phyloP scores from a whole-genome alignment of 2,329 filamentous ascomycete genomes.

The Venturia asperata region DNA sequence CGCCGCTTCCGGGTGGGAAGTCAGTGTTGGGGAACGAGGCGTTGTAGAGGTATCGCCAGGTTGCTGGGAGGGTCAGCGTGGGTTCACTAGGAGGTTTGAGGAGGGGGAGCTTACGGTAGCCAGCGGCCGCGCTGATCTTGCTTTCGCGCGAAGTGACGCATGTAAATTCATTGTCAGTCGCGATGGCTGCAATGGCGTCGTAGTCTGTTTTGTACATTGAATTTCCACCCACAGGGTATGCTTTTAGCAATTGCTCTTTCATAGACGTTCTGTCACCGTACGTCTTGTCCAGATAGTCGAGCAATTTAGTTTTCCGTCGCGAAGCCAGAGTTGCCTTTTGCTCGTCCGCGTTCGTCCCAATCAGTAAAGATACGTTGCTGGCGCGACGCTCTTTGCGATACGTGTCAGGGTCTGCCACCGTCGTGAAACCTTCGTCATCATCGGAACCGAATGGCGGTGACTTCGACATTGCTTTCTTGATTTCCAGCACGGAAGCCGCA shows the following conservation, averaged over 20 bases:
- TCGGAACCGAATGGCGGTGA: too few relatives aligned
- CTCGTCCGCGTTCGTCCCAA: too few relatives aligned
- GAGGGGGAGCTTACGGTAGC: neutral
- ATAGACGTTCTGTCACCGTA: neutral
- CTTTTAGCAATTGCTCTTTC: too few relatives aligned
- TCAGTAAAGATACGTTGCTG: too few relatives aligned
- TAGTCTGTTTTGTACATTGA: constrained; percentile 20
- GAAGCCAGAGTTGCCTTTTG: too few relatives aligned
- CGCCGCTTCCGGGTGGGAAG: constrained; percentile 27
- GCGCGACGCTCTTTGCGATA: too few relatives aligned
- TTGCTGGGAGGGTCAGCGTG: constrained; percentile 32
- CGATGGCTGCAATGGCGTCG: constrained; percentile 26
- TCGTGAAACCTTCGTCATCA: too few relatives aligned
- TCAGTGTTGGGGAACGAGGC: constrained; percentile 31
- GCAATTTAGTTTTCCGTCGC: too few relatives aligned
- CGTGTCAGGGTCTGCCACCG: too few relatives aligned
- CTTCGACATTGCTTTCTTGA: too few relatives aligned
- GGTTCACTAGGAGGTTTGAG: constrained; percentile 14
- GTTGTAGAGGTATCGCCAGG: constrained; percentile 35
- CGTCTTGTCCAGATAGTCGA: constrained; percentile 2
- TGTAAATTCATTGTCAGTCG: constrained; percentile 24
- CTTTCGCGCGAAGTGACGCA: constrained; percentile 14
- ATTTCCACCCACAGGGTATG: too few relatives aligned
- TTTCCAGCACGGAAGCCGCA: too few relatives aligned
- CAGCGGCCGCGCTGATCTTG: constrained; percentile 6